These are phyloP conservation scores for Evernia prunastri DNA, from an alignment of 495 filamentous ascomycete genomes.

Conservation along the genomic window DNA sequence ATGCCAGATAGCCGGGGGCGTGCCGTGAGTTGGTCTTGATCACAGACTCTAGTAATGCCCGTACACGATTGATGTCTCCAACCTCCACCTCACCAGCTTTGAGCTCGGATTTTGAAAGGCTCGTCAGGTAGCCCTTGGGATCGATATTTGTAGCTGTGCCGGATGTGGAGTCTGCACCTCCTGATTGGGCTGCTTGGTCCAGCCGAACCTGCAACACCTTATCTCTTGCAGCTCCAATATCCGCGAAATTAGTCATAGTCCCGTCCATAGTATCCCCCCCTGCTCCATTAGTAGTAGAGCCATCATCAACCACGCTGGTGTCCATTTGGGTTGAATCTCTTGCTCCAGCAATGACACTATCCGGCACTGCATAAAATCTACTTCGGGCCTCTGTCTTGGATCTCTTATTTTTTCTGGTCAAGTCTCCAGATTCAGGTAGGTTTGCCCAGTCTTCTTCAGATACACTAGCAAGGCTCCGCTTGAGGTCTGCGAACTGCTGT, in stretches of 20 bases:
- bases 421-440: constrained; percentile 89
- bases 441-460: constrained; percentile 96
- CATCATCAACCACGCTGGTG: constrained; percentile 77
- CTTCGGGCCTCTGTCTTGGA: constrained; percentile 66
- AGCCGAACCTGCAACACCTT: constrained; percentile 87
- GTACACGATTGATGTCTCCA: constrained; percentile 92
- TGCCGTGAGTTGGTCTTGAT: constrained; percentile 94
- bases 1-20: constrained; percentile 93
- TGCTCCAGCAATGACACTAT: constrained; percentile 88
- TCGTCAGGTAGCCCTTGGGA: constrained; percentile 91
- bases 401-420: constrained; percentile 87
- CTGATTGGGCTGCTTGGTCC: constrained; percentile 74
- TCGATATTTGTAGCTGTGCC: constrained; percentile 91
- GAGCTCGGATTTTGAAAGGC: constrained; percentile 68
- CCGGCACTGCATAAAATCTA: constrained; percentile 92
- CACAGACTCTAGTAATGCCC: constrained; percentile 86
- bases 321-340: constrained; percentile 73
- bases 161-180: constrained; percentile 55
- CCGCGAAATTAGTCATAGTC: constrained; percentile 95
- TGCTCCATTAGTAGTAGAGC: constrained; percentile 42
- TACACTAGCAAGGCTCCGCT: constrained; percentile 78
- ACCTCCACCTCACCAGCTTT: constrained; percentile 75
- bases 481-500: constrained; percentile 95
- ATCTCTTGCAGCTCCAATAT: constrained; percentile 91
- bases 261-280: constrained; percentile 58